A percentile compares a stretch with the other conserved stretches of the same genome.
These are phyloP conservation scores for Phylloporus rhodoxanthus DNA, from an alignment of 768 basidiomycete species.

Conservation along the genomic window DNA sequence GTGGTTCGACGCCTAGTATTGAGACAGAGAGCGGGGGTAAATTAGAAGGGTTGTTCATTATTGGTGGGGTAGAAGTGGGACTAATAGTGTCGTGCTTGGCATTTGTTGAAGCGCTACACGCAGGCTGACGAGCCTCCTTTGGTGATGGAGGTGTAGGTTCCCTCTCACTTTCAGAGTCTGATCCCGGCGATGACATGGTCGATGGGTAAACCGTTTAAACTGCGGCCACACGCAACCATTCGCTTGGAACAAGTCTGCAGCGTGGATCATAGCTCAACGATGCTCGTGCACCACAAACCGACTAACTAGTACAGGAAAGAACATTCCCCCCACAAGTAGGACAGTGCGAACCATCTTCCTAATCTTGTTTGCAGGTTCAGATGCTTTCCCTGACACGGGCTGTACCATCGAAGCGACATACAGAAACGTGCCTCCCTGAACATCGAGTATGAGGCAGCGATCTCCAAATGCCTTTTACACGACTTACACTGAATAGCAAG, in stretches of 20 bases:
- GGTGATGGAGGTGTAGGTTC: conserved; percentile 26
- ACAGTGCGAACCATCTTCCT: conserved; percentile 41
- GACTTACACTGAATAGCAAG: conserved; percentile 75
- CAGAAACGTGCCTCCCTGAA: conserved; percentile 85
- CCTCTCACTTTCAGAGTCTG: conserved; percentile 26
- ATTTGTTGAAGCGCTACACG: conserved; percentile 22
- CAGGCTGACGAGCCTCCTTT: conserved; percentile 36
- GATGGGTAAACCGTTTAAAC: conserved; percentile 4
- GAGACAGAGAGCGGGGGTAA: conserved; percentile 69
- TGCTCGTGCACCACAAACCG: conserved; percentile 60
- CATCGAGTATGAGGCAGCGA: conserved; percentile 1
- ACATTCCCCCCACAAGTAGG: conserved; percentile 62
- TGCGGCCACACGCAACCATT: background rate
- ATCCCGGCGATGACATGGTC: conserved; percentile 26
- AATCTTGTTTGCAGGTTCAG: conserved; percentile 37
- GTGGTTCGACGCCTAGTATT: conserved; percentile 83
- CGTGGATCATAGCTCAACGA: conserved; percentile 1
- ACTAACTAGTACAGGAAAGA: conserved; percentile 60
- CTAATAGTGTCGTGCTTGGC: conserved; percentile 14
- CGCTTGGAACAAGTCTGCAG: background rate
- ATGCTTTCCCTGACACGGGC: conserved; percentile 51
- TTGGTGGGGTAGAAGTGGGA: conserved; percentile 10
- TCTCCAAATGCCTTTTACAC: background rate
- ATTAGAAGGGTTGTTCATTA: conserved; percentile 23
- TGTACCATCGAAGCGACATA: conserved; percentile 93